phyloP scores from a whole-genome alignment of 2,329 filamentous ascomycete species.

The Colletotrichum eremochloae region DNA sequence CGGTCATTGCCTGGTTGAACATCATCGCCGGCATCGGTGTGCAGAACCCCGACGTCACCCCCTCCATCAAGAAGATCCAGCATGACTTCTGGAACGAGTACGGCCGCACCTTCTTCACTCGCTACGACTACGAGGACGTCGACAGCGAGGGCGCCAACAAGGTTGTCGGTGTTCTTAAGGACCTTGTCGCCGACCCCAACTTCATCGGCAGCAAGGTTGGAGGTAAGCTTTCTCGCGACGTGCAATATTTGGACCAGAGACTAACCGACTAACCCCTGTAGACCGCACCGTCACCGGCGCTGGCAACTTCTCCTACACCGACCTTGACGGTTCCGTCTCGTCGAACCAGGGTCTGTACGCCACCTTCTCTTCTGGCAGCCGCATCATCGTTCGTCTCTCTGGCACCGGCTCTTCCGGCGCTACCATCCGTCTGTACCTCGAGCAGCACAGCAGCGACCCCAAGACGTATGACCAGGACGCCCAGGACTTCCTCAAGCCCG shows the following conservation, averaged over 20 bases:
- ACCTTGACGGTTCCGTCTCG: slow-evolving; percentile 96
- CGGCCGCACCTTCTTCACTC: slow-evolving; percentile 98
- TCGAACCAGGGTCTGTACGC: slow-evolving; percentile 97
- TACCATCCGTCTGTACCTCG: slow-evolving; percentile 96
- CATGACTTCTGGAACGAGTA: slow-evolving; percentile 97
- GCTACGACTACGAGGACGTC: slow-evolving; percentile 97
- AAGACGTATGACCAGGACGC: slow-evolving; percentile 85
- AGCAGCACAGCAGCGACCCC: slow-evolving; percentile 90
- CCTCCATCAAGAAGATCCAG: slow-evolving; percentile 96
- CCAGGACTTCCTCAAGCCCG: slow-evolving; percentile 93
- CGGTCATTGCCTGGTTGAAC: slow-evolving; percentile 97
- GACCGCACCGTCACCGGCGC: slow-evolving; percentile 87
- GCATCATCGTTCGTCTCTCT: slow-evolving; percentile 94
- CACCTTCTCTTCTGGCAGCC: slow-evolving; percentile 93
- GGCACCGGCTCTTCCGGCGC: slow-evolving; percentile 96
- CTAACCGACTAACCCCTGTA: slow-evolving; percentile 52
- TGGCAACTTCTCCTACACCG: slow-evolving; percentile 97
- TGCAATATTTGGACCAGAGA: not conserved
- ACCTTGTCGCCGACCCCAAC: slow-evolving; percentile 77
- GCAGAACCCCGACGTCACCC: slow-evolving; percentile 81
- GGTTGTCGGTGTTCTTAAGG: slow-evolving; percentile 84
- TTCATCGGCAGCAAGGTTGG: slow-evolving; percentile 88
- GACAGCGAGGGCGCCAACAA: slow-evolving; percentile 92
- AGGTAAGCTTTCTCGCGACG: slow-evolving; percentile 59
- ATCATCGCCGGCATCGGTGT: slow-evolving; percentile 96